Percentiles rank a stretch among this genome's conserved stretches.
Evolutionary conservation across 2,329 filamentous ascomycete genomes (phyloP).

Genomic region (Lecanicillium sp.): DNA sequence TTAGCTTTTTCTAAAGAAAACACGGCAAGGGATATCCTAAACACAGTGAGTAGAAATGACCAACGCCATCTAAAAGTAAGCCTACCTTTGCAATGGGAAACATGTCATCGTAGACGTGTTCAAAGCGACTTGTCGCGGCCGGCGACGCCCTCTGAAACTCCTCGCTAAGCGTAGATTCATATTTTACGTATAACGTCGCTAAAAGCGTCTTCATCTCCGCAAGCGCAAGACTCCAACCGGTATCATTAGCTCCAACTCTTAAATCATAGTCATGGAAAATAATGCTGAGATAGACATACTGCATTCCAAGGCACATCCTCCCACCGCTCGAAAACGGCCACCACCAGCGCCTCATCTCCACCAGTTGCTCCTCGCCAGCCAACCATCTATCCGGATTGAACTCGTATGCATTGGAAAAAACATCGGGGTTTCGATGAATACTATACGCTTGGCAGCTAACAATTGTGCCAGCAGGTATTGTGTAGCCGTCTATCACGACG

Average conservation of each 20-base stretch:
- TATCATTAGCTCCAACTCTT: not conserved
- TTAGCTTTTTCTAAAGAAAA: not conserved
- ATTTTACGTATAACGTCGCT: conserved; percentile 8
- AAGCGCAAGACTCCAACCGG: conserved; percentile 9
- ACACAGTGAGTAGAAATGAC: not conserved
- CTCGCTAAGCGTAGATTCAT: conserved; percentile 6
- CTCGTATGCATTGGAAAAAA: conserved; percentile 14
- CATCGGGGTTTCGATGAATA: conserved; percentile 16
- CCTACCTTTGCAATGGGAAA: not conserved
- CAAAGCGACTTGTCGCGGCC: conserved; percentile 10
- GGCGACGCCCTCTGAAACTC: conserved; percentile 7
- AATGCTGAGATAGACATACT: conserved; percentile 6
- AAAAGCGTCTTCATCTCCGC: conserved; percentile 11
- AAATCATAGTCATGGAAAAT: not conserved
- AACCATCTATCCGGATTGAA: conserved; percentile 22
- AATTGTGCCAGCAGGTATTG: conserved; percentile 15
- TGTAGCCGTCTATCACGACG: conserved; percentile 15
- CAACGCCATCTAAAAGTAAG: not conserved
- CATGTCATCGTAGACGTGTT: conserved; percentile 9
- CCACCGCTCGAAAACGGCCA: conserved; percentile 12
- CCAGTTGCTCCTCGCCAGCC: conserved; percentile 3
- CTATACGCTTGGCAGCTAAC: conserved; percentile 19
- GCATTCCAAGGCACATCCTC: conserved; percentile 12
- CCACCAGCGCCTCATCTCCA: conserved; percentile 10
- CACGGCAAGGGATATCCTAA: not conserved